Evolutionary conservation across 2,329 filamentous ascomycete genomes (phyloP), one percentile per base, ranked within the genome.

Genomic region (Claviceps sp.): DNA sequence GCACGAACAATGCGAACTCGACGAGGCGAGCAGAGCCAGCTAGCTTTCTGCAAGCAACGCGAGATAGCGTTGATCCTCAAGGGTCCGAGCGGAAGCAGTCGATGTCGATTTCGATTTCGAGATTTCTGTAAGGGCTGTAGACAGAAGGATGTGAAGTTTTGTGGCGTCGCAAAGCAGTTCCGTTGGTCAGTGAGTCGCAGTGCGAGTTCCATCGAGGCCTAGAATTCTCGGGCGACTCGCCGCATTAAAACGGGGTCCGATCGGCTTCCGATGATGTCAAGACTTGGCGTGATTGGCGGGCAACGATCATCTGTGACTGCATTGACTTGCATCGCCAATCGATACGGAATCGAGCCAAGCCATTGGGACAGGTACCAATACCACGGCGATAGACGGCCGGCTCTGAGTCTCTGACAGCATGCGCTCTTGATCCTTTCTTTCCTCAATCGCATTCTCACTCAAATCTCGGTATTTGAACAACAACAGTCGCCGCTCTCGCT

Each of bases 191-290:
- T n/a, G 17, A n/a, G 6, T 41, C 39, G 39, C 39, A 41, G 39
- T 41, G 14, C 19, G 7, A 24, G 17, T 54, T 52, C 41, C 19
- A 34, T 38, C 44, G 13, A 22, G 37, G 52, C 38, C 49, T 53
- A 26, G 51, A 55, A 53, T 43, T 48, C 53, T 26, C 26, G 26
- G 48, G 54, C 45, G 30, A 37, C 16, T 22, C 47, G 24, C 17
- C 26, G 26, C 38, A 41, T 13, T 40, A 43, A 34, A 48, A 51
- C 5, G 34, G 53, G 47, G 48, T 30, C 53, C 17, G 30, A 30
- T 30, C 26, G 26, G 26, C 26, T 14, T 37, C 46, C 54, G 49
- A 50, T 55, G 54, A 51, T 53, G 52, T 55, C 54, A 55, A 26
- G 24, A 44, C 40, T 16, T 8, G 7, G 10, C 30, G 34, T 51